Base-by-base conservation (phyloP, 768 basidiomycete genomes). In the Brasilioporus rufonigricans region DNA sequence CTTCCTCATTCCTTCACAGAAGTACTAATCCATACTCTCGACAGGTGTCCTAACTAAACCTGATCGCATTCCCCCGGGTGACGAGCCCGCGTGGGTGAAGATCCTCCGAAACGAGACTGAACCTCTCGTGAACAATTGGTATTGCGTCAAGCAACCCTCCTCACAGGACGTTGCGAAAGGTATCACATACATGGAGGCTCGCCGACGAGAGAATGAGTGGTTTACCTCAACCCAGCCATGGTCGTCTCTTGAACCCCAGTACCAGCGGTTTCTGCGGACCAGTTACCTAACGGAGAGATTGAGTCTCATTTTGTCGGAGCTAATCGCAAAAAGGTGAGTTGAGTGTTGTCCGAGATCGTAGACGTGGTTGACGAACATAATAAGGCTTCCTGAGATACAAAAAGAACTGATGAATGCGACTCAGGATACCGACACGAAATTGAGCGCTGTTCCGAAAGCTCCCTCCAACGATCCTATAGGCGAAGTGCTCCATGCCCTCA, bases 301-400 rank as follows among this genome's bases (percentile, higher is more conserved):
- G 36, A 87, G 87, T 52, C 56, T 68, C 0, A 78, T 87, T 8
- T 65, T 92, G 0, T 86, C 86, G 0, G 81, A 84, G 27, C 68
- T 87, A 4, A 86, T 90, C 35, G 69, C 77, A 0, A 82, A 81
- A 58, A 71, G 84, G 89, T 86, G 48, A 3, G 72, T 66, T 21
- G 27, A 9, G 13, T 4, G 12, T 24, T 41, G 11, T 2, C n/a
- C 7, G 6, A 6, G 16, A 12, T 18, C 18, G 26, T 3, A 1
- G 18, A 9, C 18, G 11, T 38, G n/a, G 12, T 23, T 59, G 13
- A 52, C 10, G 0, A 33, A 21, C 47, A 5, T 12, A 8, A 19
- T 18, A 49, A 90, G 89, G 40, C 74, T 90, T 0, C 87, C 88
- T 0, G 70, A 79, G 53, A 82, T 89, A 11, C 79, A 82, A 47